Evolutionary conservation across 306 rosid species (phyloP).

Genomic region (Medicago lupulina): DNA sequence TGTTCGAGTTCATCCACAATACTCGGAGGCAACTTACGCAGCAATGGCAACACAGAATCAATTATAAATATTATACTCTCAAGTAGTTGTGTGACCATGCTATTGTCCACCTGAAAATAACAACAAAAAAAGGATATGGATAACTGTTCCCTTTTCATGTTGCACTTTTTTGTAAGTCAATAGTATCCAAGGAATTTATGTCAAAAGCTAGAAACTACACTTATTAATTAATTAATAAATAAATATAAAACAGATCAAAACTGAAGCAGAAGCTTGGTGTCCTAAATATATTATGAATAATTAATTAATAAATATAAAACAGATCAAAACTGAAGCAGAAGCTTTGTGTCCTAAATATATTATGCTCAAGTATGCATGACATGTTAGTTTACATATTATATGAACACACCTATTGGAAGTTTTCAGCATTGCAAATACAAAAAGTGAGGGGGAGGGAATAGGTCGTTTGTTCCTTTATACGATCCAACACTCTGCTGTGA

Average conservation of each 20-base stretch:
- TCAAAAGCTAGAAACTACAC: conserved; percentile 1
- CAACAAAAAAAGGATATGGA: conserved; percentile 29
- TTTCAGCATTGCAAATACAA: not conserved
- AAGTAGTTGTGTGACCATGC: conserved; percentile 73
- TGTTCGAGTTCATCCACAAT: conserved; percentile 92
- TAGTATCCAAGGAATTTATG: conserved; percentile 2
- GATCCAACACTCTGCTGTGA: not conserved
- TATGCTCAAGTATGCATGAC: conserved; percentile 4
- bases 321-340: conserved; percentile 25
- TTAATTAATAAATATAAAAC: not conserved
- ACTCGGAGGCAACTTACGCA: conserved; percentile 76
- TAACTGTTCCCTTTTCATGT: conserved; percentile 31
- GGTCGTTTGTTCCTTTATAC: not conserved
- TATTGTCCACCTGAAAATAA: conserved; percentile 77
- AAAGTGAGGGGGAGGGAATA: not conserved
- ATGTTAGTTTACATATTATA: not conserved
- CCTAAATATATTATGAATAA: not conserved
- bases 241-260: conserved; percentile 24
- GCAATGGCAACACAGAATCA: conserved; percentile 88
- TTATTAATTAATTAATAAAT: not conserved
- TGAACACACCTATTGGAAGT: not conserved
- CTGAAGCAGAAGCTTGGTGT: not conserved
- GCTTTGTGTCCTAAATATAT: not conserved
- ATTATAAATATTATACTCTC: conserved; percentile 94
- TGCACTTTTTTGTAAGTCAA: conserved; percentile 16